Evolutionary conservation across 2,329 filamentous ascomycete species (phyloP).

Genomic region (Beauveria australis): DNA sequence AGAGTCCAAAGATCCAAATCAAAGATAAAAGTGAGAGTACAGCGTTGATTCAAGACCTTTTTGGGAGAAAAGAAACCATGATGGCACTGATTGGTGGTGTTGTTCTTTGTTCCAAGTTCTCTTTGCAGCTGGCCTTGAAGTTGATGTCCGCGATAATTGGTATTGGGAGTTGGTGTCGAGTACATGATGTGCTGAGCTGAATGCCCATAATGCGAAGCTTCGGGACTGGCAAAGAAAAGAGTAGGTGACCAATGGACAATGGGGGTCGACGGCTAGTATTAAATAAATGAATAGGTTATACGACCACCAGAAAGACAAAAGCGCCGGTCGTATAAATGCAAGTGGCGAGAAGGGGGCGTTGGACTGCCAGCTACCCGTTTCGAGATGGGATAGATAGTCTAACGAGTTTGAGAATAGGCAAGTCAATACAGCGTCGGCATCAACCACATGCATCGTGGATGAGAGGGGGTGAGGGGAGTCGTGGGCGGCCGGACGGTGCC

Average conservation of each 20-base stretch:
- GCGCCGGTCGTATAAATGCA: constrained; percentile 7
- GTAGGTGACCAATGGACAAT: not conserved
- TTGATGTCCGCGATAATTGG: not conserved
- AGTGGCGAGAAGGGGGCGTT: not conserved
- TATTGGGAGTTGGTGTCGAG: constrained; percentile 1
- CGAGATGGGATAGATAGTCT: constrained; percentile 3
- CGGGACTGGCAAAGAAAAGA: not conserved
- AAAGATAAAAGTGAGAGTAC: not conserved
- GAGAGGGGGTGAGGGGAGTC: not conserved
- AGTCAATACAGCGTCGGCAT: not conserved
- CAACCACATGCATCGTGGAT: not conserved
- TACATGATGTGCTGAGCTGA: not conserved
- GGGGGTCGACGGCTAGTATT: constrained; percentile 9
- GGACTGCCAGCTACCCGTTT: constrained; percentile 1
- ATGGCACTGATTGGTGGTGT: not conserved
- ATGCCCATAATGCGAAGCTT: not conserved
- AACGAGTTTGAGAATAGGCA: not conserved
- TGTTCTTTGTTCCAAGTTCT: not conserved
- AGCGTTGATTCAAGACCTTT: not conserved
- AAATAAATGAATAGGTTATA: constrained; percentile 7
- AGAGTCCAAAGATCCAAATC: not conserved
- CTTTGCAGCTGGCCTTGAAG: not conserved
- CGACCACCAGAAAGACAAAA: not conserved
- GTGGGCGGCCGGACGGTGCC: not conserved
- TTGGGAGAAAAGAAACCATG: not conserved